Percentiles rank a stretch among this genome's conserved stretches.
Evolutionary conservation across 805 yeast species (phyloP).

Genomic region (Starmerella floricola): DNA sequence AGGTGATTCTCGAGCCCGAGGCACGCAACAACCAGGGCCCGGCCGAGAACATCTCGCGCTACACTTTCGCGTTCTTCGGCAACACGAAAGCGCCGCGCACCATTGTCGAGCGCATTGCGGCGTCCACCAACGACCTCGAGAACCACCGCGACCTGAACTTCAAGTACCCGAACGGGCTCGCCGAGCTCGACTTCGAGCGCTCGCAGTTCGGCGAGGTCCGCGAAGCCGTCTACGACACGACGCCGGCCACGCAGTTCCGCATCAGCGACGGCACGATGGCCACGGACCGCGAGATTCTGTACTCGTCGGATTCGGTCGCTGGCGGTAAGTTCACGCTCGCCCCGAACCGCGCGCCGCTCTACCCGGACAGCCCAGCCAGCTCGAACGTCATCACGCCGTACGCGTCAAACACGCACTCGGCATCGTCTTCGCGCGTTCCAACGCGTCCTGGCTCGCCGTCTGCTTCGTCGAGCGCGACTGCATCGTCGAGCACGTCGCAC

Average conservation of each 20-base stretch:
- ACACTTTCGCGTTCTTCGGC: slow-evolving; percentile 16
- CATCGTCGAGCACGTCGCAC: background rate
- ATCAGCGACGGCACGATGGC: background rate
- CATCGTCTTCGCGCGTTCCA: no score
- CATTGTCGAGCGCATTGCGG: background rate
- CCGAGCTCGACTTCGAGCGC: background rate
- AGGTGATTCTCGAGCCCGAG: slow-evolving; percentile 3
- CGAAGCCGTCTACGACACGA: slow-evolving; percentile 15
- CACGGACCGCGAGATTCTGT: background rate
- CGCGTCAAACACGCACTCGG: no score
- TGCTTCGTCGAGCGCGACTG: background rate
- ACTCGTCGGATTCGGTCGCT: background rate
- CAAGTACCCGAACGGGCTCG: background rate
- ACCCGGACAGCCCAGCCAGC: no score
- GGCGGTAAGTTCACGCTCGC: background rate
- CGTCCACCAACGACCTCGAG: slow-evolving; percentile 5
- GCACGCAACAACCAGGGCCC: background rate
- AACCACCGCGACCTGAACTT: slow-evolving; percentile 3
- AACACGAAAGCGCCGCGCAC: background rate
- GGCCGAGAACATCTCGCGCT: slow-evolving; percentile 3
- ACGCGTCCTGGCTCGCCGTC: no score
- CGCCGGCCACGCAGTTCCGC: slow-evolving; percentile 8
- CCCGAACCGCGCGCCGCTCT: background rate
- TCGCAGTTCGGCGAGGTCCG: slow-evolving; percentile 4
- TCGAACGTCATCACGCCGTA: no score